These are phyloP conservation scores for Scleroderma citrinum DNA, from an alignment of 768 basidiomycete genomes.

Conservation along the genomic window DNA sequence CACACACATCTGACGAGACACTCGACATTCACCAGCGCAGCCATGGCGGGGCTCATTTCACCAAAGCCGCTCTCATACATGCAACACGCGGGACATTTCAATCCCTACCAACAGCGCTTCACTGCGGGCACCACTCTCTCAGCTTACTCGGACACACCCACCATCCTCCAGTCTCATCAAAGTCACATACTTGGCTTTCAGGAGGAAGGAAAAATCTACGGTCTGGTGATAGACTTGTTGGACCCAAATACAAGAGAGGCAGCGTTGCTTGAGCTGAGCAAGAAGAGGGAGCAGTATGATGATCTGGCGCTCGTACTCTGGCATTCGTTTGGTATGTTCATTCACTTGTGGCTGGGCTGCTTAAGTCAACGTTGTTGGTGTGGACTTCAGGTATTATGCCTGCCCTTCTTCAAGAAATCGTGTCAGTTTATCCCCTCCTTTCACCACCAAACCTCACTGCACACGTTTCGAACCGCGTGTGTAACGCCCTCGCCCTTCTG, in stretches of 20 bases:
- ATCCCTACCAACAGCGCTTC: conserved; percentile 47
- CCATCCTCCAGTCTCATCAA: conserved; percentile 47
- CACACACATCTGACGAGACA: conserved; percentile 2
- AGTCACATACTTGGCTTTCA: conserved; percentile 49
- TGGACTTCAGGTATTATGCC: conserved; percentile 83
- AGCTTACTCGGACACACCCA: conserved; percentile 60
- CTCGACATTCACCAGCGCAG: conserved; percentile 8
- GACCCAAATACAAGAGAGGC: conserved; percentile 79
- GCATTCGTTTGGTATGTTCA: conserved; percentile 85
- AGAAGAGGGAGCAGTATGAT: conserved; percentile 98
- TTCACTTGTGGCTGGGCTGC: not conserved
- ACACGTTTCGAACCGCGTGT: conserved; percentile 96
- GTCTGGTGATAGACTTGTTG: conserved; percentile 82
- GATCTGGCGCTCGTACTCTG: conserved; percentile 95
- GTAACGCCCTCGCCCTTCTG: conserved; percentile 94
- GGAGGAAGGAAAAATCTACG: conserved; percentile 83
- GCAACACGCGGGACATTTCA: conserved; percentile 55
- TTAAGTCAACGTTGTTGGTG: not conserved
- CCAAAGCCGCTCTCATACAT: conserved; percentile 59
- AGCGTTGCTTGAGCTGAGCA: conserved; percentile 92
- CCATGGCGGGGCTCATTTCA: conserved; percentile 59
- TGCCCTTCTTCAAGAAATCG: conserved; percentile 93
- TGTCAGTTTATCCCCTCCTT: conserved; percentile 94
- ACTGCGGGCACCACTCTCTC: conserved; percentile 19
- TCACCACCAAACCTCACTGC: conserved; percentile 95